Conservation (phyloP, 2,329 filamentous ascomycete species). For the Periconia digitata region DNA sequence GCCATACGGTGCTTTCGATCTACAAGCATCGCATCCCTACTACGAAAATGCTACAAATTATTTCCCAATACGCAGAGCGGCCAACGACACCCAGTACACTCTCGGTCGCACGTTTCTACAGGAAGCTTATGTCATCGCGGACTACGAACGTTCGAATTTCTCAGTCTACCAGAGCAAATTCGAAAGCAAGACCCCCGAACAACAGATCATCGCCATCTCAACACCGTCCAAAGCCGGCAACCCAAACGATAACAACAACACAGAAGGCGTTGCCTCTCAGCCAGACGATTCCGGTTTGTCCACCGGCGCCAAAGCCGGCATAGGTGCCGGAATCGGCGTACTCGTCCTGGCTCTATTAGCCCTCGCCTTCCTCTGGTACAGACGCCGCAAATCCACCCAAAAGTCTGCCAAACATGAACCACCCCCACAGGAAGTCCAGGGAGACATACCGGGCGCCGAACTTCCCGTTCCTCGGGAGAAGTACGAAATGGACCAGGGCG, state of each 20-base stretch:
- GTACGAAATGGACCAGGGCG: too few relatives aligned
- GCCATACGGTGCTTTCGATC: constrained; percentile 51
- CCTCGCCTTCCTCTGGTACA: constrained; percentile 9
- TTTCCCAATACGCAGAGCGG: constrained; percentile 63
- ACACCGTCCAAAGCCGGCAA: not conserved
- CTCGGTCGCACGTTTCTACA: constrained; percentile 69
- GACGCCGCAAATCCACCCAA: not conserved
- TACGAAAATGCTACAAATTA: constrained; percentile 65
- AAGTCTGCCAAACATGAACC: too few relatives aligned
- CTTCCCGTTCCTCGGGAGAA: too few relatives aligned
- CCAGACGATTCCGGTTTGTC: constrained; percentile 1
- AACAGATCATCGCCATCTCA: constrained; percentile 15
- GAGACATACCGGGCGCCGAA: too few relatives aligned
- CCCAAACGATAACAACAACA: not conserved
- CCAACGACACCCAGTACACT: constrained; percentile 57
- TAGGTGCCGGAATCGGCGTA: constrained; percentile 14
- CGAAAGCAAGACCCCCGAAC: constrained; percentile 15
- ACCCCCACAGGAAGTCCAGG: too few relatives aligned
- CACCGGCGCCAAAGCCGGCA: constrained; percentile 18
- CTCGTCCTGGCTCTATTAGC: constrained; percentile 12
- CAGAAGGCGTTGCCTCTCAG: not conserved
- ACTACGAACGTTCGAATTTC: constrained; percentile 48
- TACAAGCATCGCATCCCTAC: constrained; percentile 51
- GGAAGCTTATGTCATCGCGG: constrained; percentile 56
- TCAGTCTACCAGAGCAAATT: constrained; percentile 38